Evolutionary conservation across 1,284 basidiomycete species (phyloP).

Genomic region (Thecaphora thlaspeos): DNA sequence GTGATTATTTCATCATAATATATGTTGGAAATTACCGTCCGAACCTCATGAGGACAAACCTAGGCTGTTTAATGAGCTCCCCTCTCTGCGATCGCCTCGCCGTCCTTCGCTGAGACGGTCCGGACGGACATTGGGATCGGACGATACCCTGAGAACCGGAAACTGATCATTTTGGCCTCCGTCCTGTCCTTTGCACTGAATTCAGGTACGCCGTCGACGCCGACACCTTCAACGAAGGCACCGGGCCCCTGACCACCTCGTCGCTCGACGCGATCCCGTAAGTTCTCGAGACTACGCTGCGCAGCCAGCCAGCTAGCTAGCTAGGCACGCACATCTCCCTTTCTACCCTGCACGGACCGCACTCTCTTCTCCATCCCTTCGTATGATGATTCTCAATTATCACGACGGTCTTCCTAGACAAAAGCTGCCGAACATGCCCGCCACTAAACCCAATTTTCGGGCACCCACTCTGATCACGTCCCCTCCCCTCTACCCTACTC

Average conservation of each 20-base stretch:
- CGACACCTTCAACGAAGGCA: not conserved
- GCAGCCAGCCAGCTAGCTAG: not conserved
- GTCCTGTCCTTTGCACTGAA: no score
- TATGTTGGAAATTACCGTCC: constrained; percentile 56
- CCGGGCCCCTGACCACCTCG: not conserved
- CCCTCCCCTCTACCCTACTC: no score
- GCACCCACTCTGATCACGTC: no score
- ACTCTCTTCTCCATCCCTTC: no score
- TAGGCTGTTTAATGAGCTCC: constrained; percentile 50
- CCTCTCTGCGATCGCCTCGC: not conserved
- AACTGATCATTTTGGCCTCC: not conserved
- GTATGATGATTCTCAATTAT: constrained; percentile 44
- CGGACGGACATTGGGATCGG: not conserved
- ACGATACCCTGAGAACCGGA: no score
- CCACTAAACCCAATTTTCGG: constrained; percentile 50
- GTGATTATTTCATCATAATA: constrained; percentile 18
- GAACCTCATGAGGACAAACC: constrained; percentile 45
- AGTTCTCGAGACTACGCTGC: not conserved
- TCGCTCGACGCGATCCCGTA: constrained; percentile 5
- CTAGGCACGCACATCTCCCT: not conserved
- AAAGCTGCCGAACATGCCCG: constrained; percentile 49
- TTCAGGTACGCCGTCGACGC: no score
- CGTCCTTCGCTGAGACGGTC: no score
- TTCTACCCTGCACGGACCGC: no score
- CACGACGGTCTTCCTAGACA: constrained; percentile 56